Conservation (phyloP, 2,329 filamentous ascomycete genomes). For the Trichoderma asperellum region DNA sequence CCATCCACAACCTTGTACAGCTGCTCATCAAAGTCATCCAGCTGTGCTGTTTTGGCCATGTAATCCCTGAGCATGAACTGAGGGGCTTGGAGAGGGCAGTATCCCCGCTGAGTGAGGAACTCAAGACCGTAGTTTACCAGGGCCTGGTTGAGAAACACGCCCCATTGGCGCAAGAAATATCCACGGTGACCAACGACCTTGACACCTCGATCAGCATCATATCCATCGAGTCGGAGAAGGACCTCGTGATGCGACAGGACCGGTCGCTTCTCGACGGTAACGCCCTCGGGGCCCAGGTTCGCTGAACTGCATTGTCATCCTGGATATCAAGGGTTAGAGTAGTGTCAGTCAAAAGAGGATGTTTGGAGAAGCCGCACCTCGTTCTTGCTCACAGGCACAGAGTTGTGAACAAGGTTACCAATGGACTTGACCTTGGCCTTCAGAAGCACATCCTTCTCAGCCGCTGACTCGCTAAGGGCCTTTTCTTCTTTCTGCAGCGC, state of each 20-base stretch:
- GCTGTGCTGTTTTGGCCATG: conserved; percentile 98
- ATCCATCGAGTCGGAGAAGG: conserved; percentile 82
- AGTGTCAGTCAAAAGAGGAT: not conserved
- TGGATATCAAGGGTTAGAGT: conserved; percentile 31
- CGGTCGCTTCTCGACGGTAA: conserved; percentile 73
- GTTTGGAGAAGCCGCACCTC: conserved; percentile 56
- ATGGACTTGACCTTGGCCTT: conserved; percentile 81
- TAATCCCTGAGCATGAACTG: conserved; percentile 94
- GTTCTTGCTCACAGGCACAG: conserved; percentile 80
- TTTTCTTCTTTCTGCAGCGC: conserved; percentile 83
- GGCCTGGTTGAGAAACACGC: conserved; percentile 88
- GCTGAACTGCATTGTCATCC: conserved; percentile 79
- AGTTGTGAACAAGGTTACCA: conserved; percentile 74
- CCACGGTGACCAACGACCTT: conserved; percentile 95
- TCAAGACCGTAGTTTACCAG: conserved; percentile 94
- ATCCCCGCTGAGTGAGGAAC: conserved; percentile 81
- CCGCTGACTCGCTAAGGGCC: conserved; percentile 71
- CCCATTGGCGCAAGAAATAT: conserved; percentile 89
- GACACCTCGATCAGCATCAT: conserved; percentile 88
- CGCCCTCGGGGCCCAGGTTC: conserved; percentile 78
- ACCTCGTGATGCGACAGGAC: conserved; percentile 94
- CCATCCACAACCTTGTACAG: conserved; percentile 94
- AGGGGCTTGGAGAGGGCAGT: conserved; percentile 81
- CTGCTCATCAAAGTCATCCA: conserved; percentile 97
- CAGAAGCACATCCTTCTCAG: conserved; percentile 73